A percentile compares a stretch with the other conserved stretches of the same genome.
These are phyloP conservation scores for Xylaria sp. DNA, from an alignment of 2,329 filamentous ascomycete genomes.

Conservation along the genomic window DNA sequence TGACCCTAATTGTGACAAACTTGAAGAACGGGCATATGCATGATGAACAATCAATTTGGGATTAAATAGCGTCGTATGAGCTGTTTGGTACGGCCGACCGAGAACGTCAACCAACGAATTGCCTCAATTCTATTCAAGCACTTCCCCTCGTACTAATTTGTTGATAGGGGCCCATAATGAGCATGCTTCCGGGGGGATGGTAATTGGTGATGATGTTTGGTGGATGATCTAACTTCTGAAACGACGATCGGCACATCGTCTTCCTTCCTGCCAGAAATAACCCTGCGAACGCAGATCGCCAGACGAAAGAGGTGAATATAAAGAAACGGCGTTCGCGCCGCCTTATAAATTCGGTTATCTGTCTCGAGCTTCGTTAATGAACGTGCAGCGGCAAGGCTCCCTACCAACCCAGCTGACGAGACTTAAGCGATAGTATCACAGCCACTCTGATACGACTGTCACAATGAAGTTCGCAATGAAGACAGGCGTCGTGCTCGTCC, in stretches of 20 bases:
- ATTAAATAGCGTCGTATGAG: not conserved
- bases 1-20: not conserved
- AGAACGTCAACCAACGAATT: not conserved
- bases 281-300: constrained; percentile 16
- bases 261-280: constrained; percentile 12
- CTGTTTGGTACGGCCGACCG: not conserved
- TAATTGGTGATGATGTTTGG: constrained; percentile 11
- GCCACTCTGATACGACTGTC: not conserved
- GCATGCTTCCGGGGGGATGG: constrained; percentile 1
- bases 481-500: constrained; percentile 14
- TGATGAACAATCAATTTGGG: not conserved
- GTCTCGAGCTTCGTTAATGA: not conserved
- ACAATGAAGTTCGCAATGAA: constrained; percentile 21
- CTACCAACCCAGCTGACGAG: not conserved
- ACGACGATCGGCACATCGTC: constrained; percentile 16
- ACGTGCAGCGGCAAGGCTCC: not conserved
- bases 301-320: not conserved
- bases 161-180: not conserved
- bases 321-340: not conserved
- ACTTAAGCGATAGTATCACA: not conserved
- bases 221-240: constrained; percentile 21
- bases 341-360: not conserved
- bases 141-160: not conserved
- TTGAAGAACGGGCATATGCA: constrained; percentile 12
- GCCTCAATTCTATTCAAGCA: not conserved